A percentile compares a stretch with the other conserved stretches of the same genome.
phyloP scores from a whole-genome alignment of 2,329 filamentous ascomycete genomes.

The Mollisiaceae sp. region DNA sequence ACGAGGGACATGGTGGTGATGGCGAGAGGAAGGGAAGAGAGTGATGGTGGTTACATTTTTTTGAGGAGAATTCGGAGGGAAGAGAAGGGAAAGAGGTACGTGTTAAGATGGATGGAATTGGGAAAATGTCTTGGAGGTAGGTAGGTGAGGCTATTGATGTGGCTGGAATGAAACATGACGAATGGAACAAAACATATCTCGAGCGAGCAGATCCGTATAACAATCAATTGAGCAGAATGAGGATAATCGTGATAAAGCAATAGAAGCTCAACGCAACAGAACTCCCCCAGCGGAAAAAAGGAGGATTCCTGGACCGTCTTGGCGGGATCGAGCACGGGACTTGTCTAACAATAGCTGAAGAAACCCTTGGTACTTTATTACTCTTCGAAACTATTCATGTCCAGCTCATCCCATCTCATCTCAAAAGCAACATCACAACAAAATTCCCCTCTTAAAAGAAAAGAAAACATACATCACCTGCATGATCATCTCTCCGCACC shows the following conservation, averaged over 20 bases:
- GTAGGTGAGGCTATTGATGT: not conserved
- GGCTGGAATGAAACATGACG: slow-evolving; percentile 5
- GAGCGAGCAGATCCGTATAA: not conserved
- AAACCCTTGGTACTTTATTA: too few relatives aligned
- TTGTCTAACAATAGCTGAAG: too few relatives aligned
- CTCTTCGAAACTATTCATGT: not conserved
- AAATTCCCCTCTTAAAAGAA: slow-evolving; percentile 1
- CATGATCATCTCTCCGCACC: too few relatives aligned
- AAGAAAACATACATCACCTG: not conserved
- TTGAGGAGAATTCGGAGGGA: too few relatives aligned
- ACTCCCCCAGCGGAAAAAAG: too few relatives aligned
- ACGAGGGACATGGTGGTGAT: not conserved
- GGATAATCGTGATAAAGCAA: not conserved
- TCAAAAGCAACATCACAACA: not conserved
- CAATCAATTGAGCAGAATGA: not conserved
- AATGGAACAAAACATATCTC: not conserved
- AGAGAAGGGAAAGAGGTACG: not conserved
- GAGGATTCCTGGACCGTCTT: not conserved
- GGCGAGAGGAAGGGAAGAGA: not conserved
- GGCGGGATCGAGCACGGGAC: not conserved
- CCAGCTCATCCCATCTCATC: not conserved
- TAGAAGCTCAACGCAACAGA: too few relatives aligned
- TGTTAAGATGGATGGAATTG: not conserved
- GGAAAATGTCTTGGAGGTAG: not conserved
- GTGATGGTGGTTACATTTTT: not conserved